Base-by-base conservation (phyloP, 108 stramenopile species). In the Cylindrotheca fusiformis region DNA sequence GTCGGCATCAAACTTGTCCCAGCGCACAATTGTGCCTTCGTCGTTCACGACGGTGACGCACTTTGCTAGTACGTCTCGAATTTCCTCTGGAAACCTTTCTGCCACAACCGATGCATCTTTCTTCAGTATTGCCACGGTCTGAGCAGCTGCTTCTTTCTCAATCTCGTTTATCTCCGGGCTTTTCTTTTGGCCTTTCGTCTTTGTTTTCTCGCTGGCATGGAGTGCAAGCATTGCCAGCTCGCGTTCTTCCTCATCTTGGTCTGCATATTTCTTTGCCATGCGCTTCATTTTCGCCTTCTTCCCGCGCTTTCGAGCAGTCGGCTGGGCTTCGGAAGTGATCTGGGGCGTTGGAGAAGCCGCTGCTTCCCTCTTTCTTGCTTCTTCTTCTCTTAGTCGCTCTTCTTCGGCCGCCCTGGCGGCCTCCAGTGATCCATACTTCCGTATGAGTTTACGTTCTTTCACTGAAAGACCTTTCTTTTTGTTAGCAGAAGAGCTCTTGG, bases 201-300 rank as follows among this genome's bases (percentile, higher is more conserved):
- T 79, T 3, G 54, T 44, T 48, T 80, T 79, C 52, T 91, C 83
- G 5, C 96, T 95, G 4, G 86, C 94, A 24, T 95, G 91, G 27
- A 97, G 71, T 22, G 91, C 94, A 58, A 94, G 49, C 79, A 98
- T 78, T 1, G 96, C 96, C 17, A 97, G 76, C 48, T 89, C 85
- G 24, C 86, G 65, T 71, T 99, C 98, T 52, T 97, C 97, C 0
- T 97, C 98, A 63, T 97, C 97, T 85, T 99, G 97, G 36, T 99
- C 97, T 5, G 67, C 80, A 71, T 99, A 98, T 65, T 95, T 96
- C 53, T 78, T 86, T 31, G 80, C 78, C 26, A 69, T 68, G 4
- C 71, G 59, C 71, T 89, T 91, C 58, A 80, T 54, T 57, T 91
- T 94, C 8, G 81, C 54, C 54, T 77, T 71, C 30, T 91, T 82